Evolutionary conservation across 1,139 yeast genomes (phyloP), one percentile per base, ranked within the genome.

Genomic region (Williopsis jadinii): DNA sequence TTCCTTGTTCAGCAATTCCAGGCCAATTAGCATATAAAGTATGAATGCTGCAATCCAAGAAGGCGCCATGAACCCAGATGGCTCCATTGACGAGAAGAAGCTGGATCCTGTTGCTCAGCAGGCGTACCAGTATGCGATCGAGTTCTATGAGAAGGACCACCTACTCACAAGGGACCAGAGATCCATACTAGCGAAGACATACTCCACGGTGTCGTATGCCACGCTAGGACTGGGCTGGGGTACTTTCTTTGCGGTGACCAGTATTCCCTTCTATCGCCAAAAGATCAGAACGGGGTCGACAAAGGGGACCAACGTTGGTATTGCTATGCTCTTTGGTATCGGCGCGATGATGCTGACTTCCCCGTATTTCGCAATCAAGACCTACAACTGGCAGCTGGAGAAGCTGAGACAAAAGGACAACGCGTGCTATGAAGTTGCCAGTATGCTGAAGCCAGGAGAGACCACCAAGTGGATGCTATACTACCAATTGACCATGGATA

Each of bases 381-480:
- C 56, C 10, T 65, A 61, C 39, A 44, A 51, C 1, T 45, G 45
- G 11, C 58, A 63, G 39, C 31, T 62, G 40, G 50, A 53, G 5
- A 44, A 43, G 24, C 37, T 65, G 31, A 42, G 42, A 38, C 44
- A 45, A 5, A 27, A 34, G 8, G 51, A 54, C n/a, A 48, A 53
- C 24, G 14, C 10, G 11, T 65, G 64, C 38, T 62, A 53, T 35
- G 60, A 63, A n/a, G 61, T 65, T 49, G 51, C 66, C 40, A 45
- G 52, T n/a, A 42, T 63, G 27, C 44, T 66, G 26, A 53, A 55
- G 30, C 58, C 59, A 10, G 60, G 59, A 0, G 57, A 61, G 37
- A 55, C 68, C 3, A 49, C 62, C 3, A 60, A 55, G 42, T 66
- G 70, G 70, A 59, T 64, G 41, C 47, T 58, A 36, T 66, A 66